Evolutionary conservation across 257 asterid genomes (phyloP), one percentile per base, ranked within the genome.

Genomic region (Thymus quinquecostatus): DNA sequence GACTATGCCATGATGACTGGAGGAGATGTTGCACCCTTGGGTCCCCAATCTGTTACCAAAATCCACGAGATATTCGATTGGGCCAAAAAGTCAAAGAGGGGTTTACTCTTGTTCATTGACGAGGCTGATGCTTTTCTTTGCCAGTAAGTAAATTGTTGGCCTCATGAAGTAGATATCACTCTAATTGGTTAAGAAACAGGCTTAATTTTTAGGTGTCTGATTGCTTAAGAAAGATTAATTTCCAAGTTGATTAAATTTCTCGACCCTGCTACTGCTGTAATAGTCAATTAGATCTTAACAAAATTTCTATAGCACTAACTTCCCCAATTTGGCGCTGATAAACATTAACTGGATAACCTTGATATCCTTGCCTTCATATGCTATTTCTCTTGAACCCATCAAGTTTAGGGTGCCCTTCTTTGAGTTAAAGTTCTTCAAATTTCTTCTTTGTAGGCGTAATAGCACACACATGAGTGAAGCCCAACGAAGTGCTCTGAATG

Each of bases 1-100:
- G 97, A 95, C 79, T 95, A 95, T 88, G 99, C 99, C 69, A 85
- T 92, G 99, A 92, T 95, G 99, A 92, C 99, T 13, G 99, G 99
- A 59, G 99, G 98, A 68, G 98, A 95, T 84, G 99, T 95, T 75
- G 98, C 97, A 32, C 97, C 99, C 11, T 81, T 95, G 80, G 99
- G 99, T 69, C 79, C 96, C 58, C 95, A 89, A 84, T 98, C 96
- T 67, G 99, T 95, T 60, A 95, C 99, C 64, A 95, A 95, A 83
- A 89, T 95, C 68, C 99, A 95, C 28, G 99, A 95, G 77, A 95
- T 95, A 75, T 95, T 95, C 63, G 99, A 95, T 79, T 95, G 99
- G 99, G 65, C 99, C 43, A 95, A 92, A 84, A 95, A 88, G 82
- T 95, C 99, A 1, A 95, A 72, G 77, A 89, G 81, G 79, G 99